These are phyloP conservation scores for Cladobotryum mycophilum DNA, from an alignment of 2,329 filamentous ascomycete species.

Conservation along the genomic window DNA sequence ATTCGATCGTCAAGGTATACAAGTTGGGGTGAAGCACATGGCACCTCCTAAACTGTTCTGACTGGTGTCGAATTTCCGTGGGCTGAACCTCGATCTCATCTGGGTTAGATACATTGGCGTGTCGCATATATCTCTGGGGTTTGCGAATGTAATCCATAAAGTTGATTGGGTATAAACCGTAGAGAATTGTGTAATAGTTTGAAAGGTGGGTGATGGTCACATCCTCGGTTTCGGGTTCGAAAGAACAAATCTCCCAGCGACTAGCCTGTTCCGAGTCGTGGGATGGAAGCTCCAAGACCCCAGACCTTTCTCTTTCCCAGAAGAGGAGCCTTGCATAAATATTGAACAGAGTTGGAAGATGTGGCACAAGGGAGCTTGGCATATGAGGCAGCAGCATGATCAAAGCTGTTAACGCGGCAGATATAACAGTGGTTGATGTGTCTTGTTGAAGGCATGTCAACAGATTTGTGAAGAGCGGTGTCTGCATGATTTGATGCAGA, in stretches of 20 bases:
- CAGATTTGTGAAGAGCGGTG: constrained; percentile 63
- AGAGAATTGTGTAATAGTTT: constrained; percentile 75
- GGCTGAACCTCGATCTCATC: constrained; percentile 75
- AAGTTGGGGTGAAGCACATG: constrained; percentile 82
- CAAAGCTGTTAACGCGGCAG: constrained; percentile 64
- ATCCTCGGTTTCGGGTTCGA: constrained; percentile 56
- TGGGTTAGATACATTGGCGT: constrained; percentile 61
- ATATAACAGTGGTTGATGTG: constrained; percentile 70
- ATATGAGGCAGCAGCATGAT: constrained; percentile 82
- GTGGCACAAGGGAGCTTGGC: constrained; percentile 61
- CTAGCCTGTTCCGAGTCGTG: constrained; percentile 32
- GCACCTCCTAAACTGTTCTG: constrained; percentile 64
- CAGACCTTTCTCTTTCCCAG: constrained; percentile 57
- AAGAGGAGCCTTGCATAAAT: constrained; percentile 75
- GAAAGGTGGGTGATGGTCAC: constrained; percentile 59
- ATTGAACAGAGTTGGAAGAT: constrained; percentile 70
- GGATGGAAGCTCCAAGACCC: constrained; percentile 30
- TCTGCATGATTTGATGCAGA: constrained; percentile 66
- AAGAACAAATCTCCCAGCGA: constrained; percentile 59
- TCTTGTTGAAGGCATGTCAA: constrained; percentile 70
- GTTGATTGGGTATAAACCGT: constrained; percentile 78
- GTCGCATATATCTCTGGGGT: constrained; percentile 69
- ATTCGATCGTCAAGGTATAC: constrained; percentile 70
- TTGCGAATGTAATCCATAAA: constrained; percentile 84
- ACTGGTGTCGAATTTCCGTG: constrained; percentile 67